phyloP scores from a whole-genome alignment of 2,329 filamentous ascomycete species.

The Aspergillus uvarum region DNA sequence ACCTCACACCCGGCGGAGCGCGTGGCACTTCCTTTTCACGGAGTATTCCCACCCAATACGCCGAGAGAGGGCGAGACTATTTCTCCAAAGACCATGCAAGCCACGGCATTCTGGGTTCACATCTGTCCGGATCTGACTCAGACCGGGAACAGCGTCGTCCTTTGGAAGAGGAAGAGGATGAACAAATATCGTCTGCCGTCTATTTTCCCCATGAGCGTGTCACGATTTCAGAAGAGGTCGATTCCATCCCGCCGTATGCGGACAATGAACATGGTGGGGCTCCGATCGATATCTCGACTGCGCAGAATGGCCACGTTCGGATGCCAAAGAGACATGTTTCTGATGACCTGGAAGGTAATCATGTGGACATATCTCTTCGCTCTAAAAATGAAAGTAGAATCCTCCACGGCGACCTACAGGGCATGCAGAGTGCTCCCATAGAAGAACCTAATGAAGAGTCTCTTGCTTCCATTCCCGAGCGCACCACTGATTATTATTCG shows the following conservation, averaged over 20 bases:
- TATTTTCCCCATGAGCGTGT: slow-evolving; percentile 63
- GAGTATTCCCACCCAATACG: slow-evolving; percentile 40
- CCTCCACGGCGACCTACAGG: slow-evolving; percentile 58
- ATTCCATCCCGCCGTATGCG: slow-evolving; percentile 23
- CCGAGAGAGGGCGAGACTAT: slow-evolving; percentile 34
- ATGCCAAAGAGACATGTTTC: slow-evolving; percentile 30
- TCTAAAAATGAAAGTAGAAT: slow-evolving; percentile 61
- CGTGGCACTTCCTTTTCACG: slow-evolving; percentile 47
- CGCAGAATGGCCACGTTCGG: slow-evolving; percentile 30
- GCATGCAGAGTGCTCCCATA: slow-evolving; percentile 36
- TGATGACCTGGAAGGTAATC: slow-evolving; percentile 40
- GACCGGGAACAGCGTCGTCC: slow-evolving; percentile 25
- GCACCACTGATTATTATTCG: slow-evolving; percentile 36
- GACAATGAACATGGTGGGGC: slow-evolving; percentile 23
- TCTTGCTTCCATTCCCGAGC: slow-evolving; percentile 38
- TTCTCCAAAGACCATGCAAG: slow-evolving; percentile 21
- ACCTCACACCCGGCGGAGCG: slow-evolving; percentile 49
- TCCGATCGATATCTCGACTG: slow-evolving; percentile 26
- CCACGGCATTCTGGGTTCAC: slow-evolving; percentile 7
- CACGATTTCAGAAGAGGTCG: slow-evolving; percentile 32
- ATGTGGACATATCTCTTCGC: slow-evolving; percentile 63
- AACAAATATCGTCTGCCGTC: slow-evolving; percentile 64
- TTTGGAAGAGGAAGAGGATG: slow-evolving; percentile 59
- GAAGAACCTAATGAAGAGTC: slow-evolving; percentile 41
- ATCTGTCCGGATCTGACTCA: slow-evolving; percentile 24